Percentiles rank a stretch among this genome's conserved stretches.
These are phyloP conservation scores for Tribonema minus DNA, from an alignment of 108 stramenopile species.

Conservation along the genomic window DNA sequence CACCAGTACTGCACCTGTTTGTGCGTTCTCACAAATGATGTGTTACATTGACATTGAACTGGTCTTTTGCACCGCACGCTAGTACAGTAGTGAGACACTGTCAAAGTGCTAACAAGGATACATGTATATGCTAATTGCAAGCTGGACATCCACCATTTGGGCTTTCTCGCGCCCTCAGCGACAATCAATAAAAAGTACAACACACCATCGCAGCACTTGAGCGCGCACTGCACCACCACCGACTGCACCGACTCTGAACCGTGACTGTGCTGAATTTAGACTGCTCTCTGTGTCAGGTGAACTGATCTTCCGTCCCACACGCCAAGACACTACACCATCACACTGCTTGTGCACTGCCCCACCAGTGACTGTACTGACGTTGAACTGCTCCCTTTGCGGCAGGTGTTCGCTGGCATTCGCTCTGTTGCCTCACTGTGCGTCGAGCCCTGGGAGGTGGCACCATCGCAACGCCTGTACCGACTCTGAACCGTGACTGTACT, in stretches of 20 bases:
- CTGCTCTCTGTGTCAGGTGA: not conserved
- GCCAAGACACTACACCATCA: not conserved
- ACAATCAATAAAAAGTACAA: too few relatives aligned
- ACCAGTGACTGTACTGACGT: not conserved
- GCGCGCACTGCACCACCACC: not conserved
- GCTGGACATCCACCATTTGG: too few relatives aligned
- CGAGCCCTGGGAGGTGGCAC: slow-evolving; percentile 43
- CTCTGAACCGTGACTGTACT: not conserved
- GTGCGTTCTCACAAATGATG: too few relatives aligned
- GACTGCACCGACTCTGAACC: not conserved
- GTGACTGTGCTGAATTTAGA: not conserved
- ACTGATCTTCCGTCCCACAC: too few relatives aligned
- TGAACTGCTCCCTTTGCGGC: not conserved
- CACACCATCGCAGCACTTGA: not conserved
- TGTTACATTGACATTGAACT: too few relatives aligned
- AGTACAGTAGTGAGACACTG: too few relatives aligned
- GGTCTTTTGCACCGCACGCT: too few relatives aligned
- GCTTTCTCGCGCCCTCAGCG: too few relatives aligned
- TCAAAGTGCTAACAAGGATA: too few relatives aligned
- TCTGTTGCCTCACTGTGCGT: slow-evolving; percentile 52
- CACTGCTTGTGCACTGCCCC: not conserved
- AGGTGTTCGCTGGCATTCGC: slow-evolving; percentile 49
- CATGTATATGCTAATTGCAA: too few relatives aligned
- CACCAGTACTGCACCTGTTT: too few relatives aligned
- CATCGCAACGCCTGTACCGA: too few relatives aligned